These are phyloP conservation scores for Colletotrichum noveboracense DNA, from an alignment of 2,329 filamentous ascomycete species.

Conservation along the genomic window DNA sequence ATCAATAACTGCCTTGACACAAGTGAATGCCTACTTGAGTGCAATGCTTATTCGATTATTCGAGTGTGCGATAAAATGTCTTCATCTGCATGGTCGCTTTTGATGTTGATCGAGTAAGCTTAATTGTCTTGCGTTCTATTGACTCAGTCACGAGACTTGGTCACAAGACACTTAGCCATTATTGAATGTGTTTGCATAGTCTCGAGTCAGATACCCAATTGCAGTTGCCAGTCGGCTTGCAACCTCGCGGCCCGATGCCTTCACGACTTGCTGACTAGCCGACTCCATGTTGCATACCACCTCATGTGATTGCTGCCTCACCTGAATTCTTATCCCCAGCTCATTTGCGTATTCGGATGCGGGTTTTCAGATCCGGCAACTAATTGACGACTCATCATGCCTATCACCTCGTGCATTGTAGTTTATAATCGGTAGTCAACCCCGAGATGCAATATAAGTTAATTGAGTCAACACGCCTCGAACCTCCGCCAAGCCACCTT, in stretches of 20 bases:
- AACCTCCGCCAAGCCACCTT: background rate
- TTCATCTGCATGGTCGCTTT: background rate
- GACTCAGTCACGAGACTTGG: background rate
- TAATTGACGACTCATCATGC: background rate
- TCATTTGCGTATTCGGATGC: background rate
- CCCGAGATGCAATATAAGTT: background rate
- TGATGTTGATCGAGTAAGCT: background rate
- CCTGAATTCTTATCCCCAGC: background rate
- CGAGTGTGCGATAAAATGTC: background rate
- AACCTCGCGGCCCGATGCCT: background rate
- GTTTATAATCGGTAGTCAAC: background rate
- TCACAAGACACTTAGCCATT: background rate
- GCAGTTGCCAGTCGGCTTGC: background rate
- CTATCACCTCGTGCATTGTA: background rate
- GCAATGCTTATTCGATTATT: background rate
- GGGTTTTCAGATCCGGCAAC: background rate
- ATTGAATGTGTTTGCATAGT: background rate
- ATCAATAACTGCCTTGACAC: background rate
- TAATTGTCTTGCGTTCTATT: background rate
- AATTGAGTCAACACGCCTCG: background rate
- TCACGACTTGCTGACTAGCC: background rate
- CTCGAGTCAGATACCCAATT: background rate
- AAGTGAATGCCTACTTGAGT: background rate
- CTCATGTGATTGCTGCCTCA: background rate
- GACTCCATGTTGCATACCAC: background rate